These are phyloP conservation scores for Circinella umbellata DNA, from an alignment of 371 early-diverging fungal genomes.

Conservation along the genomic window DNA sequence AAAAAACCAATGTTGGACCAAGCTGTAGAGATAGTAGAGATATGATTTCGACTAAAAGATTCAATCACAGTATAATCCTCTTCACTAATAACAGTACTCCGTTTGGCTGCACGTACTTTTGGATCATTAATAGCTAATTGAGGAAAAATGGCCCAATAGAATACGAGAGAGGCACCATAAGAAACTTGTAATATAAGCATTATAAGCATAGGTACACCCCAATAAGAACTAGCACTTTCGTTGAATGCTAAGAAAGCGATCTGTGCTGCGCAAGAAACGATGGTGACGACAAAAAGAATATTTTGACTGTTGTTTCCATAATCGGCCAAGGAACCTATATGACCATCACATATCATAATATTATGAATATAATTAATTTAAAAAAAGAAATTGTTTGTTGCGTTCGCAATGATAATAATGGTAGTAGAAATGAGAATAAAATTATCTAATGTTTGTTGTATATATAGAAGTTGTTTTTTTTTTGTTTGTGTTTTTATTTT, in stretches of 20 bases:
- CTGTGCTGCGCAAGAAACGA: constrained; percentile 32
- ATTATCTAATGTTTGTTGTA: too few species aligned
- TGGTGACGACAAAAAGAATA: constrained; percentile 26
- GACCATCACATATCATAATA: background rate
- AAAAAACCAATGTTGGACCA: constrained; percentile 50
- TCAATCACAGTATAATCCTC: constrained; percentile 23
- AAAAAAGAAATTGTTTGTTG: background rate
- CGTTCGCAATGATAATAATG: background rate
- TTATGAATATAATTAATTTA: too few species aligned
- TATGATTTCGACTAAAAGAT: constrained; percentile 36
- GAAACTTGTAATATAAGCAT: constrained; percentile 28
- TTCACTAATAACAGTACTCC: constrained; percentile 1
- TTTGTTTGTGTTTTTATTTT: too few species aligned
- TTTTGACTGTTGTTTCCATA: constrained; percentile 26
- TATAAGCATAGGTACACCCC: constrained; percentile 30
- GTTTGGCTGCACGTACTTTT: constrained; percentile 28
- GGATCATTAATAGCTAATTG: constrained; percentile 27
- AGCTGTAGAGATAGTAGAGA: constrained; percentile 47
- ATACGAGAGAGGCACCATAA: constrained; percentile 37
- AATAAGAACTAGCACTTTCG: constrained; percentile 23
- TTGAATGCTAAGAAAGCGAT: constrained; percentile 28
- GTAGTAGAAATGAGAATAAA: too few species aligned
- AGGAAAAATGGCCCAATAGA: constrained; percentile 31
- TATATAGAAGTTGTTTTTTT: too few species aligned
- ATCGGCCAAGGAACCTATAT: constrained; percentile 31